phyloP scores from a whole-genome alignment of 345 rosid genomes.

The Sisymbrium altissimum region DNA sequence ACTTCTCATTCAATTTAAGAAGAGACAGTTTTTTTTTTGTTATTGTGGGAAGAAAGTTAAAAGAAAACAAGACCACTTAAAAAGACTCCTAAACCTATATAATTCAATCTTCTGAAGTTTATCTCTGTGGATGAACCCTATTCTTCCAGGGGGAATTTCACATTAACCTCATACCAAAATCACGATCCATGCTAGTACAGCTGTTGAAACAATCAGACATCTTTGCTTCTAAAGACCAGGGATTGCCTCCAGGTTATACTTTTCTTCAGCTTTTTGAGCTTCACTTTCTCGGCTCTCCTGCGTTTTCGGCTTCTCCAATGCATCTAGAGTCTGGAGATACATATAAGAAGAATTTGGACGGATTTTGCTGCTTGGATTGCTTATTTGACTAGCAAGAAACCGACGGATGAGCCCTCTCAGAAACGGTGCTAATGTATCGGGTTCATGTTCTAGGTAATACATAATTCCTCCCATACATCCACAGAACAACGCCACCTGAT shows the following conservation, averaged over 20 bases:
- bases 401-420: slow-evolving; percentile 88
- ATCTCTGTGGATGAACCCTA: slow-evolving; percentile 7
- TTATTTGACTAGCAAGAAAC: slow-evolving; percentile 91
- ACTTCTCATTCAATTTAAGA: slow-evolving; percentile 5
- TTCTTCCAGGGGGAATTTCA: background rate
- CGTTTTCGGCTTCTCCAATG: slow-evolving; percentile 51
- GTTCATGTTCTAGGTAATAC: slow-evolving; percentile 94
- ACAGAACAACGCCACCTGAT: slow-evolving; percentile 89
- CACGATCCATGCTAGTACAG: slow-evolving; percentile 9
- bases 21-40: slow-evolving; percentile 1
- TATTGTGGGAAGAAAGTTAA: background rate
- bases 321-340: slow-evolving; percentile 64
- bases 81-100: background rate
- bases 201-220: background rate
- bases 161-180: slow-evolving; percentile 13
- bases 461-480: slow-evolving; percentile 99
- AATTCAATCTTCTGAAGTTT: slow-evolving; percentile 1
- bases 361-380: slow-evolving; percentile 62
- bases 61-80: background rate
- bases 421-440: slow-evolving; percentile 95
- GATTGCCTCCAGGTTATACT: slow-evolving; percentile 89
- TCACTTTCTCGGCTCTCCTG: slow-evolving; percentile 51
- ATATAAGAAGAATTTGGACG: slow-evolving; percentile 61
- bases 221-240: slow-evolving; percentile 63
- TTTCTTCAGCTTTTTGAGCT: slow-evolving; percentile 46